Base-by-base conservation (phyloP, 2,329 filamentous ascomycete species). In the Sporothrix globosa region DNA sequence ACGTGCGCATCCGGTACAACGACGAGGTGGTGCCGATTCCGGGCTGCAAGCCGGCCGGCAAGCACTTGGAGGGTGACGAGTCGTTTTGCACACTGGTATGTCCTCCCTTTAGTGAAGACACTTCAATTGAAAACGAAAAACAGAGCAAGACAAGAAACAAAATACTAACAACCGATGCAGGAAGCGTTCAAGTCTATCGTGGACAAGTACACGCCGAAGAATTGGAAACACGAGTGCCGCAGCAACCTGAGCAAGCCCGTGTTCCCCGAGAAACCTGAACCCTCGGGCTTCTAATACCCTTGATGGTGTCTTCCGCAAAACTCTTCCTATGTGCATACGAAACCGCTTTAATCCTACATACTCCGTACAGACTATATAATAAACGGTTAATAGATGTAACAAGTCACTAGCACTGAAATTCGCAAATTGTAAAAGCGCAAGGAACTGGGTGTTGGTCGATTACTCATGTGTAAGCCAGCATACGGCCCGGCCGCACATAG, bases 111-210 rank as follows among this genome's bases (percentile, higher is more conserved):
- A 9, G 10, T 21, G 19, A 53, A 2, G 13, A 1, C 27, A 30
- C 27, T 4, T 4, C 27, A 4, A 30, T 30, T 30, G 27, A 30
- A 30, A 30, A 30, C 27, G 27, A 30, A 30, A 19, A 4, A 14
- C 17, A 27, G 46, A 44, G n/a, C 10, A 19, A 44, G 3, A 34
- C 10, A 10, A n/a, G 2, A 10, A 21, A 19, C 19, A 34, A 14
- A 60, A 41, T 27, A 21, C 67, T 71, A 53, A 73, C 67, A 41
- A 4, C 3, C 68, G 72, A 30, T 13, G 68, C 72, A 92, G 89
- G 88, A 91, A 70, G 93, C 95, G 0, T 99, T 99, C 84, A 98
- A 98, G 80, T 83, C 88, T 67, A 92, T 97, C 69, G 93, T 96
- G 2, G 95, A 98, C 81, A 93, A 92, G 76, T 96, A 92, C 77